Percentiles rank a stretch among this genome's conserved stretches.
Evolutionary conservation across 106 monocot genomes (phyloP).

Genomic region (Dioscorea alata): DNA sequence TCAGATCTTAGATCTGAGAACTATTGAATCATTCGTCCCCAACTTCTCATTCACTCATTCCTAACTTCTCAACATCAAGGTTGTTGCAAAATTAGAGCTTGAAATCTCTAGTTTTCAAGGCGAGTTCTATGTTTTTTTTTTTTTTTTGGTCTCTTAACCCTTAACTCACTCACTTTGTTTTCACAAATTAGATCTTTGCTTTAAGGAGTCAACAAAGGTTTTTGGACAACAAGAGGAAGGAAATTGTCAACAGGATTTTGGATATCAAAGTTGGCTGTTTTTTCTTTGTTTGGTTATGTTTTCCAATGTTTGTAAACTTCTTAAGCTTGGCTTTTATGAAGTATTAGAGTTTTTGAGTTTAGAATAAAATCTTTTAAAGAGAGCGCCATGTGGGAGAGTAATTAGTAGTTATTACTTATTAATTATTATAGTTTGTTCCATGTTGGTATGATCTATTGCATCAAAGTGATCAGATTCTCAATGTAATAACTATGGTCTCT

Average conservation of each 20-base stretch:
- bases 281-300: not conserved
- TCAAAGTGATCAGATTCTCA: too few relatives aligned
- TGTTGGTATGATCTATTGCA: too few relatives aligned
- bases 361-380: constrained; percentile 25
- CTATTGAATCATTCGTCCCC: too few relatives aligned
- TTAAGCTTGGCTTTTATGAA: constrained; percentile 36
- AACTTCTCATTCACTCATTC: too few relatives aligned
- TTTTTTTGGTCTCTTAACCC: not conserved
- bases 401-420: too few relatives aligned
- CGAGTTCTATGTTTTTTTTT: not conserved
- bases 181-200: constrained; percentile 39
- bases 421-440: too few relatives aligned
- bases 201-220: constrained; percentile 32
- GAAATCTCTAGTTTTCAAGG: constrained; percentile 40
- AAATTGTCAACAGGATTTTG: constrained; percentile 52
- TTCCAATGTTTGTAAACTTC: not conserved
- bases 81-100: constrained; percentile 10
- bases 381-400: constrained; percentile 3
- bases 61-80: too few relatives aligned
- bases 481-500: too few relatives aligned
- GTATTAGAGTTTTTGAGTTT: constrained; percentile 83
- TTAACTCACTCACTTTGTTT: not conserved
- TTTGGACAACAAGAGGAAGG: constrained; percentile 46
- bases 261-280: constrained; percentile 61
- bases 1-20: too few relatives aligned